Evolutionary conservation across 2,329 filamentous ascomycete species (phyloP).

Genomic region (Ceratocystis albifundus): DNA sequence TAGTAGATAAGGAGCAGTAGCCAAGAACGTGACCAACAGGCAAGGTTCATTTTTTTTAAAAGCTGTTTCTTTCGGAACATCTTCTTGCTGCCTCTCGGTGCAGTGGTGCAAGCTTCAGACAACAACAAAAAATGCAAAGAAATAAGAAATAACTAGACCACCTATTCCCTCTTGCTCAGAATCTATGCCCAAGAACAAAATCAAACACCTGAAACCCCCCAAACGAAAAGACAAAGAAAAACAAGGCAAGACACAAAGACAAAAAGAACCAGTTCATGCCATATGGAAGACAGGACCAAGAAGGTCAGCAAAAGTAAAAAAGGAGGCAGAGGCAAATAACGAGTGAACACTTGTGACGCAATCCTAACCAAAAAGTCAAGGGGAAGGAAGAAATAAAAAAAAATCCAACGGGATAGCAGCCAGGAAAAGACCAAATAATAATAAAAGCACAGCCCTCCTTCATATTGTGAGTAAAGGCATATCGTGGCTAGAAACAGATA

Average conservation of each 20-base stretch:
- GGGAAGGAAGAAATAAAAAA: slow-evolving; percentile 1
- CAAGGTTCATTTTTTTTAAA: too few species aligned
- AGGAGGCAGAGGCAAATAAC: not conserved
- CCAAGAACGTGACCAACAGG: too few species aligned
- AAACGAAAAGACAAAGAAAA: slow-evolving; percentile 11
- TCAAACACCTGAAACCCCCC: slow-evolving; percentile 3
- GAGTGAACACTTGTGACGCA: not conserved
- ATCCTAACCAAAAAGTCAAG: slow-evolving; percentile 5
- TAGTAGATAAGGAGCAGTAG: not conserved
- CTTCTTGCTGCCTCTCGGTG: not conserved
- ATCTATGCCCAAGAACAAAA: slow-evolving; percentile 16
- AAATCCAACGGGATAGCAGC: not conserved
- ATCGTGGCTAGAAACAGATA: slow-evolving; percentile 8
- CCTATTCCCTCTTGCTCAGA: slow-evolving; percentile 13
- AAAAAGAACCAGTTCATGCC: not conserved
- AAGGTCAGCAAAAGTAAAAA: not conserved
- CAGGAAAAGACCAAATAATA: slow-evolving; percentile 2
- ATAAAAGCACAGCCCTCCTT: not conserved
- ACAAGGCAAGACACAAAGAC: not conserved
- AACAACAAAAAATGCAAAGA: slow-evolving; percentile 13
- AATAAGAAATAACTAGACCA: slow-evolving; percentile 11
- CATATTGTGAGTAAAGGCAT: not conserved
- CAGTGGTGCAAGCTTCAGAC: not conserved
- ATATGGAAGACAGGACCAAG: not conserved
- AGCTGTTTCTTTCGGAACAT: too few species aligned